These are phyloP conservation scores for Lactarius hatsudake DNA, from an alignment of 768 basidiomycete species.

Conservation along the genomic window DNA sequence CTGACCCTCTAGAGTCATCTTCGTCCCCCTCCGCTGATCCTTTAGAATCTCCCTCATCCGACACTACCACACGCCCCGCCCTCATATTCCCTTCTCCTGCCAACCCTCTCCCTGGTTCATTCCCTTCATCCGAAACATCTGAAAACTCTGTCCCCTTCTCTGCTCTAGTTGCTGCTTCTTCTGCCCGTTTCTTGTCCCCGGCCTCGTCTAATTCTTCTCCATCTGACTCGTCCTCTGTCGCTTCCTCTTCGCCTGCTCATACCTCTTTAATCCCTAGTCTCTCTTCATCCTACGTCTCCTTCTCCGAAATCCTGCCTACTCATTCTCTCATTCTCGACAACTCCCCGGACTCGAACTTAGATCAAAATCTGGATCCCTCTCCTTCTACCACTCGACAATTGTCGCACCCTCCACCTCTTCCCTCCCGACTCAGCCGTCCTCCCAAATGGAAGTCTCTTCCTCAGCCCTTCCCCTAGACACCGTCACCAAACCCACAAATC, in stretches of 20 bases:
- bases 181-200: not conserved
- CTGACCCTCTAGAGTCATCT: not conserved
- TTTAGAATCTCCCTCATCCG: not conserved
- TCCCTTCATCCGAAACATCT: not conserved
- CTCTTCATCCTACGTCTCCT: not conserved
- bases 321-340: no score
- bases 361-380: not conserved
- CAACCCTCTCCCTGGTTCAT: not conserved
- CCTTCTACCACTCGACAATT: not conserved
- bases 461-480: no score
- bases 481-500: no score
- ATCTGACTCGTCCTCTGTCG: no score
- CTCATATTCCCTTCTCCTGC: not conserved
- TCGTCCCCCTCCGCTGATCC: not conserved
- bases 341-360: not conserved
- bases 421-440: no score
- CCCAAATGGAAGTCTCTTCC: no score
- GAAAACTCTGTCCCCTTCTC: not conserved
- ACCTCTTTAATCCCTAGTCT: no score
- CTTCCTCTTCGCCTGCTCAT: not conserved
- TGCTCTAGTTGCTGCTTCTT: not conserved
- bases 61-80: not conserved
- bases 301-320: not conserved
- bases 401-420: not conserved
- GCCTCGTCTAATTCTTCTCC: not conserved